Percentiles rank a stretch among this genome's conserved stretches.
Evolutionary conservation across 495 filamentous ascomycete species (phyloP).

Genomic region (Aspergillus affinis): DNA sequence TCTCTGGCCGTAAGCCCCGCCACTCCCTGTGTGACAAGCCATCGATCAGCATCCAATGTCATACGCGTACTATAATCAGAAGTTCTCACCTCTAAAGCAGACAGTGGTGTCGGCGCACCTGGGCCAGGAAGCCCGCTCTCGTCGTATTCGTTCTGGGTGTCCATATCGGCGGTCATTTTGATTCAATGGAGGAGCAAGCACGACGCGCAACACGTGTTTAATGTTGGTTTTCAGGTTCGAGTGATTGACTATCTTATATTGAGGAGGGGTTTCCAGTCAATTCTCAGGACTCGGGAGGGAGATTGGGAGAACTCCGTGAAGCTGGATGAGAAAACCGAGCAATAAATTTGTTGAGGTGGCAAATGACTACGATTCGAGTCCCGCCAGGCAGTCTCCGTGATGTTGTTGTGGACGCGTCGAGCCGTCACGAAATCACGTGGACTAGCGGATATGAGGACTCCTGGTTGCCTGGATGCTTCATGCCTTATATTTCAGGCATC

Average conservation of each 20-base stretch:
- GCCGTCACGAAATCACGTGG: constrained; percentile 46
- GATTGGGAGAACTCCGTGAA: neutral
- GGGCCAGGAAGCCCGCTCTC: constrained; percentile 71
- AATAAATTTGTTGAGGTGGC: constrained; percentile 23
- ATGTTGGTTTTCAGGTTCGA: neutral
- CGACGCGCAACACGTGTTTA: neutral
- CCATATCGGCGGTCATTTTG: constrained; percentile 59
- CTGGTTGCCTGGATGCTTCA: neutral
- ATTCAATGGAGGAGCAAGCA: neutral
- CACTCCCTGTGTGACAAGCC: constrained; percentile 55
- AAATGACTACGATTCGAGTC: constrained; percentile 16
- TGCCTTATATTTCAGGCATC: neutral
- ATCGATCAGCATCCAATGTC: constrained; percentile 9
- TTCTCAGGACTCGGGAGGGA: neutral
- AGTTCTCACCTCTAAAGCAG: constrained; percentile 73
- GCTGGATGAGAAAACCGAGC: neutral
- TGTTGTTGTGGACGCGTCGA: constrained; percentile 35
- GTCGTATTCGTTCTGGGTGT: constrained; percentile 59
- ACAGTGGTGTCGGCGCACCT: constrained; percentile 90
- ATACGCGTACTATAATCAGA: neutral
- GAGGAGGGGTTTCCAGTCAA: neutral
- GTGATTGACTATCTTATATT: neutral
- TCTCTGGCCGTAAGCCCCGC: constrained; percentile 89
- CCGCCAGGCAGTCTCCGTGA: constrained; percentile 16
- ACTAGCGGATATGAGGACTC: constrained; percentile 12